phyloP scores from a whole-genome alignment of 2,329 filamentous ascomycete genomes.

The Neurospora crassa region DNA sequence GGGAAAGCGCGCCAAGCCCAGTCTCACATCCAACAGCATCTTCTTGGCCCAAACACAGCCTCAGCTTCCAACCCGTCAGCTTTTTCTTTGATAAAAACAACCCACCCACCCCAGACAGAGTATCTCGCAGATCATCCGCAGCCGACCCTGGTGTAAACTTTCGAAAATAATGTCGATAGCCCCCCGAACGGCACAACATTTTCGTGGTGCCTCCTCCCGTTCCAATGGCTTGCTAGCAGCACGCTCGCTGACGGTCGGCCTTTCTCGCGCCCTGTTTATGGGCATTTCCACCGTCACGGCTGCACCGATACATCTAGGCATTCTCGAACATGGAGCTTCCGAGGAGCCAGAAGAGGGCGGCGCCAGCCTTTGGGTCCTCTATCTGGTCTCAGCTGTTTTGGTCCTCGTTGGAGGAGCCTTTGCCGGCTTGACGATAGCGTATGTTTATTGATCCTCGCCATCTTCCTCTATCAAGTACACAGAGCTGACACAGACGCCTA shows the following conservation, averaged over 20 bases:
- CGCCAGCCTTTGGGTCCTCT: conserved; percentile 68
- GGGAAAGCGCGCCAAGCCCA: neutral
- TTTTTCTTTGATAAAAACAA: neutral
- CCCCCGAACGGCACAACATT: conserved; percentile 1
- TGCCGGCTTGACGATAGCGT: conserved; percentile 86
- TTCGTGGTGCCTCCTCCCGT: conserved; percentile 8
- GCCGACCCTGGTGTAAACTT: neutral
- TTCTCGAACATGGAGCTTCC: conserved; percentile 27
- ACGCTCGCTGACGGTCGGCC: conserved; percentile 28
- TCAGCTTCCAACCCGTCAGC: neutral
- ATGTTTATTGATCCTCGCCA: conserved; percentile 19
- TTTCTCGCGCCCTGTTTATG: conserved; percentile 41
- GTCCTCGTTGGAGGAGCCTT: conserved; percentile 88
- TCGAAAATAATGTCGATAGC: conserved; percentile 10
- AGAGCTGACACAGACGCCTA: conserved; percentile 18
- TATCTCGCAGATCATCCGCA: neutral
- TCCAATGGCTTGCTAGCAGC: conserved; percentile 17
- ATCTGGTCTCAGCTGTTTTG: conserved; percentile 66
- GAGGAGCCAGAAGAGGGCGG: conserved; percentile 50
- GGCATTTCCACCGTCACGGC: conserved; percentile 39
- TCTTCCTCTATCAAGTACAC: neutral
- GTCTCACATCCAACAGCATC: neutral
- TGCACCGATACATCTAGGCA: conserved; percentile 25
- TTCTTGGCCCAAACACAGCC: neutral
- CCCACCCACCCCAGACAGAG: neutral